Evolutionary conservation across 1,284 basidiomycete genomes (phyloP).

Genomic region (Spongiforma sp.): DNA sequence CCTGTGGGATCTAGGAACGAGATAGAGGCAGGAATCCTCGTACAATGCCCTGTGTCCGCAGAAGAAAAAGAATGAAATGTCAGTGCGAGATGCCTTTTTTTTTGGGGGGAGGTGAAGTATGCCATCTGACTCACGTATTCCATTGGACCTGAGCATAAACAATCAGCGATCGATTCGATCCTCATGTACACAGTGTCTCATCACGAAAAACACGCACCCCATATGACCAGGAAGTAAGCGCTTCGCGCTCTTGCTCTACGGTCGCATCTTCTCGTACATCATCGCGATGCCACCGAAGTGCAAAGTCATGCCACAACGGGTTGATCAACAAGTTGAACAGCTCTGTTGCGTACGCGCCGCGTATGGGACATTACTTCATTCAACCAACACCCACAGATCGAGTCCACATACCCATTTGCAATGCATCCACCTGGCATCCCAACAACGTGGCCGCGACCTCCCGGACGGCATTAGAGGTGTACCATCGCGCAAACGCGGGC

Average conservation of each 20-base stretch:
- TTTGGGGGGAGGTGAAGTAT: too few species aligned
- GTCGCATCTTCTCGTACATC: slow-evolving; percentile 71
- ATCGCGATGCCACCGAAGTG: slow-evolving; percentile 84
- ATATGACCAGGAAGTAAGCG: slow-evolving; percentile 66
- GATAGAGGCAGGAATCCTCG: slow-evolving; percentile 74
- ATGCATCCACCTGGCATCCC: slow-evolving; percentile 52
- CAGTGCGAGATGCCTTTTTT: not conserved
- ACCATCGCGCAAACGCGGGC: slow-evolving; percentile 68
- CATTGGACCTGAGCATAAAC: not conserved
- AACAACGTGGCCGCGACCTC: slow-evolving; percentile 56
- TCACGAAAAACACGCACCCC: slow-evolving; percentile 48
- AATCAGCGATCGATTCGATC: not conserved
- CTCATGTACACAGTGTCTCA: not conserved
- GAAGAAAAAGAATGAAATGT: not conserved
- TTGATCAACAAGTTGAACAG: slow-evolving; percentile 84
- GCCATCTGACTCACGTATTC: not conserved
- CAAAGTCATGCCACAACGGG: slow-evolving; percentile 70
- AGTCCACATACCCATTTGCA: slow-evolving; percentile 71
- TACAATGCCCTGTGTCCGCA: slow-evolving; percentile 65
- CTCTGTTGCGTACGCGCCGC: slow-evolving; percentile 48
- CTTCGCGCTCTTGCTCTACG: slow-evolving; percentile 65
- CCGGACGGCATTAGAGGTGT: slow-evolving; percentile 63
- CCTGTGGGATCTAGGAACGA: slow-evolving; percentile 76
- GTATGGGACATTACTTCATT: not conserved
- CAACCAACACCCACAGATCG: not conserved